These are phyloP conservation scores for Pluteus cervinus DNA, from an alignment of 768 basidiomycete species.

Conservation along the genomic window DNA sequence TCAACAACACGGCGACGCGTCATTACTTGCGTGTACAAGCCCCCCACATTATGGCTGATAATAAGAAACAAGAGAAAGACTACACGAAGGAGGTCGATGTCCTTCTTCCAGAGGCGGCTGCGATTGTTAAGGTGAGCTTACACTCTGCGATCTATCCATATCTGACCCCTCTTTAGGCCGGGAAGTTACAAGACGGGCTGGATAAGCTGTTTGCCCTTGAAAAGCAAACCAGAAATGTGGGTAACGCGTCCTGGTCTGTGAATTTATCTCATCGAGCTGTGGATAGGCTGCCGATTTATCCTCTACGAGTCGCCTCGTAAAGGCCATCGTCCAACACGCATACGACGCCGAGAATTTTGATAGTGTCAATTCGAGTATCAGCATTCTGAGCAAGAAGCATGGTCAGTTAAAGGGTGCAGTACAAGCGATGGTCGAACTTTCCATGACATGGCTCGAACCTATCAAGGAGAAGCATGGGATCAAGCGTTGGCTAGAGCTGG, in stretches of 20 bases:
- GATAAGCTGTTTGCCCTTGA: conserved; percentile 88
- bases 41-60: conserved; percentile 64
- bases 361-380: conserved; percentile 65
- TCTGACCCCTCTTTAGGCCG: conserved; percentile 44
- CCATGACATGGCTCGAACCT: conserved; percentile 76
- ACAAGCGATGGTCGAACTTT: conserved; percentile 86
- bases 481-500: conserved; percentile 78
- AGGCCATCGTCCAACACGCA: conserved; percentile 63
- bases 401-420: conserved; percentile 91
- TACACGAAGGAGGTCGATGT: conserved; percentile 78
- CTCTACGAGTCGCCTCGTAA: conserved; percentile 86
- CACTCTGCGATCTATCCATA: conserved; percentile 10
- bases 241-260: conserved; percentile 13
- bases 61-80: conserved; percentile 83
- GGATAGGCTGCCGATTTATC: conserved; percentile 82
- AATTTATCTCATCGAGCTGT: conserved; percentile 3
- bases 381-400: conserved; percentile 85
- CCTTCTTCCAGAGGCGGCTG: conserved; percentile 61
- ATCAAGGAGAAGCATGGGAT: conserved; percentile 62
- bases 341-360: conserved; percentile 68
- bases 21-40: conserved; percentile 37
- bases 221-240: conserved; percentile 94
- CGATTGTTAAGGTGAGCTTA: conserved; percentile 61
- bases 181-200: conserved; percentile 77
- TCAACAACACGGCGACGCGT: conserved; percentile 62